A percentile compares a stretch with the other conserved stretches of the same genome.
Evolutionary conservation across 495 filamentous ascomycete species (phyloP).

Genomic region (Glonium stellatum): DNA sequence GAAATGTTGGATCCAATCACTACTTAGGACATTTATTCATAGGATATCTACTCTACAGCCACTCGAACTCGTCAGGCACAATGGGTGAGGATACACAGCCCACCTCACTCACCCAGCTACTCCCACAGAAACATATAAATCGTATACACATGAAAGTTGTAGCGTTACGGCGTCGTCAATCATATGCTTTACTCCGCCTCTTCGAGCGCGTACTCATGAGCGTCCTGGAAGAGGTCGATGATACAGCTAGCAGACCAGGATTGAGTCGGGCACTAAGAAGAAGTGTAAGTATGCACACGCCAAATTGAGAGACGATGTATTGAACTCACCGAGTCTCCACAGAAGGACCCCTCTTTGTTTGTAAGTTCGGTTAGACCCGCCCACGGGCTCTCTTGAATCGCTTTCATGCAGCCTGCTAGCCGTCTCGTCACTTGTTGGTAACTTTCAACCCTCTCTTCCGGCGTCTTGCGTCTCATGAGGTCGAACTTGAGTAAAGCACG

Average conservation of each 20-base stretch:
- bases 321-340: slow-evolving; percentile 73
- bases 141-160: too few species aligned
- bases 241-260: slow-evolving; percentile 91
- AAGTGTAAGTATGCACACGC: slow-evolving; percentile 24
- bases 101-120: background rate
- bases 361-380: slow-evolving; percentile 91
- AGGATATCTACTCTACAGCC: background rate
- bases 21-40: background rate
- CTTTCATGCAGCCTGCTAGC: slow-evolving; percentile 72
- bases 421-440: slow-evolving; percentile 90
- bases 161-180: too few species aligned
- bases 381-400: slow-evolving; percentile 72
- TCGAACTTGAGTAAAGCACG: slow-evolving; percentile 88
- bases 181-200: background rate
- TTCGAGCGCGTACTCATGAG: slow-evolving; percentile 43
- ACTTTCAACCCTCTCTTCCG: slow-evolving; percentile 66
- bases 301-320: background rate
- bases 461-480: slow-evolving; percentile 59
- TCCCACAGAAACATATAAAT: background rate
- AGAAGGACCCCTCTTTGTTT: slow-evolving; percentile 76
- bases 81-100: background rate
- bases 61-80: too few species aligned
- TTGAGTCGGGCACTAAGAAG: slow-evolving; percentile 72
- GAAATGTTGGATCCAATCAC: background rate
- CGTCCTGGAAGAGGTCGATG: slow-evolving; percentile 92